Evolutionary conservation across 495 filamentous ascomycete genomes (phyloP), one percentile per base, ranked within the genome.

Genomic region (Neurospora intermedia): DNA sequence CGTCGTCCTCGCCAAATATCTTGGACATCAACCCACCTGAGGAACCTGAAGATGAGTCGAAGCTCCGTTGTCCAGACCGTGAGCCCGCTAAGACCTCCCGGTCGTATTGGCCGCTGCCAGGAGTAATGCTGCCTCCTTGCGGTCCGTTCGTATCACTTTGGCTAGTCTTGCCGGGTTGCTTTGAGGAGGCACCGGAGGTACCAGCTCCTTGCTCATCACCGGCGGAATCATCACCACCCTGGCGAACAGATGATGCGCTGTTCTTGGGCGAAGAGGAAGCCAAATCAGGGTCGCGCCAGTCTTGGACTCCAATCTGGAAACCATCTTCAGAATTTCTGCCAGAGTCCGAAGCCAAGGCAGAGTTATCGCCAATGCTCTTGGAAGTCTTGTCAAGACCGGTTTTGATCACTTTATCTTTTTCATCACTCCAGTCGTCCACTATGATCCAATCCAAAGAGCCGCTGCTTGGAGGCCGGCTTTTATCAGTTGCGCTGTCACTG

Each of bases 291-390:
- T 97, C 94, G 72, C 93, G 89, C 94, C 94, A 97, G 76, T 97
- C 94, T 74, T 97, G 93, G 15, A 96, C 90, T 3, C 94, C 94
- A 78, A 96, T 97, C n/a, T 93, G 88, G 80, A 96, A 97, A 71
- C 87, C 89, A 81, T 94, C 93, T 9, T 82, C 85, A 54, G 85
- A 48, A 9, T 80, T 41, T 75, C 79, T 72, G 41, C 73, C 74
- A 70, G 76, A 66, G 39, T 73, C 74, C 40, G 72, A 71, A 74
- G 43, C 71, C 72, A 66, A 66, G 13, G 62, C 43, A 48, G 74
- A 72, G 71, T 62, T 31, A 74, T 77, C 71, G 74, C 74, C 39
- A 69, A 73, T 70, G 69, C 78, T 71, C 59, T 80, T 82, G 54
- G 79, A 77, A 16, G 78, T 76, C 71, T 81, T 81, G 54, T 82